Conservation (phyloP, 2,329 filamentous ascomycete species). For the Zalaria obscura region DNA sequence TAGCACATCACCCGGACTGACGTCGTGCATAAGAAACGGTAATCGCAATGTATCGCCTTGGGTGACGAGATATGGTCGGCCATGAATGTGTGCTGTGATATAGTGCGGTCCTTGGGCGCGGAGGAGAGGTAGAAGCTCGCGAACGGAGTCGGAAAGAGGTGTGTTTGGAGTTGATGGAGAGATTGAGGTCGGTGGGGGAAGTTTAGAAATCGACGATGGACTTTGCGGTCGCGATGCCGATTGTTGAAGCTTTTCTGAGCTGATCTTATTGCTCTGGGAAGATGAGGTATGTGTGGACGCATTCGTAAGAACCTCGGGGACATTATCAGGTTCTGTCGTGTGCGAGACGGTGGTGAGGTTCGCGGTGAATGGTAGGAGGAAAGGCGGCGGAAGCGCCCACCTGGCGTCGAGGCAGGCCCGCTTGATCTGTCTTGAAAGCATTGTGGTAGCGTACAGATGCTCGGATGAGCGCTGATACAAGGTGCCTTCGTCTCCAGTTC, state of each 20-base stretch:
- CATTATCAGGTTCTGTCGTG: constrained; percentile 21
- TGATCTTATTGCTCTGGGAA: neutral
- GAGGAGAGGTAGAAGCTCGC: constrained; percentile 54
- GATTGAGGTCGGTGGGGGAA: constrained; percentile 13
- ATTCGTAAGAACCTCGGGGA: constrained; percentile 10
- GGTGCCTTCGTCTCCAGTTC: too few species aligned
- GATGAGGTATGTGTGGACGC: constrained; percentile 2
- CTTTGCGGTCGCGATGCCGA: constrained; percentile 10
- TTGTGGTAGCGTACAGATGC: constrained; percentile 11
- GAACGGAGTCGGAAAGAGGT: constrained; percentile 41
- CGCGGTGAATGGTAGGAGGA: constrained; percentile 38
- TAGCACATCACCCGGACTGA: constrained; percentile 64
- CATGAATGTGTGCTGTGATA: constrained; percentile 67
- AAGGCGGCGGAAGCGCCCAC: constrained; percentile 33
- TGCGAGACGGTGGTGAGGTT: constrained; percentile 28
- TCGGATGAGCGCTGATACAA: too few species aligned
- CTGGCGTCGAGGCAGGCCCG: constrained; percentile 50
- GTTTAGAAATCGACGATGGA: constrained; percentile 1
- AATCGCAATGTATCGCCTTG: constrained; percentile 33
- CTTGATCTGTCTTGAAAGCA: constrained; percentile 41
- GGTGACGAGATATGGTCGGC: constrained; percentile 65
- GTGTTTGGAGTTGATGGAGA: constrained; percentile 20
- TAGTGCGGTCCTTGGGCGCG: constrained; percentile 63
- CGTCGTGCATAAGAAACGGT: constrained; percentile 34
- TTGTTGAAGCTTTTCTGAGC: constrained; percentile 1